phyloP scores from a whole-genome alignment of 495 filamentous ascomycete genomes.

The Hypoxylon subgilvum region DNA sequence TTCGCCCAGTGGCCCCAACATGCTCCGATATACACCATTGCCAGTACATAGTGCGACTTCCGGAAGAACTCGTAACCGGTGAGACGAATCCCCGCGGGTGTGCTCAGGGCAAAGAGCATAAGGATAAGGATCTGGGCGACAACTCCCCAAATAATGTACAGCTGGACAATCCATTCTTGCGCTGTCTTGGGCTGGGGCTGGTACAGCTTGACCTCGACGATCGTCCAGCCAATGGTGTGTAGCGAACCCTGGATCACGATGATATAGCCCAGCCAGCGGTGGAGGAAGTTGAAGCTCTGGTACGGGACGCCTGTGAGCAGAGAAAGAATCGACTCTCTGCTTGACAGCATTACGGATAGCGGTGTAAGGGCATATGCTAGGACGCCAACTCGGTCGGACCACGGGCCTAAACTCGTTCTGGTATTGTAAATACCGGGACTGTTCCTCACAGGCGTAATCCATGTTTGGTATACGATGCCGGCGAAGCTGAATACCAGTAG shows the following conservation, averaged over 20 bases:
- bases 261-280: slow-evolving; percentile 69
- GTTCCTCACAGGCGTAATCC: slow-evolving; percentile 64
- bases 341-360: slow-evolving; percentile 63
- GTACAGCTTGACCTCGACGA: slow-evolving; percentile 66
- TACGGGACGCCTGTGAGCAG: slow-evolving; percentile 69
- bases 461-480: slow-evolving; percentile 63
- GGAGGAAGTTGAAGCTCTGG: slow-evolving; percentile 72
- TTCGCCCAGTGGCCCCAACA: slow-evolving; percentile 72
- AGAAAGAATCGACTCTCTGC: slow-evolving; percentile 65
- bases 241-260: slow-evolving; percentile 65
- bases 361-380: slow-evolving; percentile 72
- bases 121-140: slow-evolving; percentile 66
- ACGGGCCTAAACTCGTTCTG: slow-evolving; percentile 64
- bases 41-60: slow-evolving; percentile 67
- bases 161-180: slow-evolving; percentile 56
- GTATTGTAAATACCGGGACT: slow-evolving; percentile 58
- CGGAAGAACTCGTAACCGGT: slow-evolving; percentile 73
- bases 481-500: slow-evolving; percentile 68
- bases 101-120: slow-evolving; percentile 61
- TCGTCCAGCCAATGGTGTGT: slow-evolving; percentile 70
- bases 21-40: slow-evolving; percentile 69
- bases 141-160: slow-evolving; percentile 69
- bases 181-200: slow-evolving; percentile 66
- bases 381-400: slow-evolving; percentile 66
- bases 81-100: slow-evolving; percentile 59